Evolutionary conservation across 1,284 basidiomycete species (phyloP).

Genomic region (Austroboletus sp.): DNA sequence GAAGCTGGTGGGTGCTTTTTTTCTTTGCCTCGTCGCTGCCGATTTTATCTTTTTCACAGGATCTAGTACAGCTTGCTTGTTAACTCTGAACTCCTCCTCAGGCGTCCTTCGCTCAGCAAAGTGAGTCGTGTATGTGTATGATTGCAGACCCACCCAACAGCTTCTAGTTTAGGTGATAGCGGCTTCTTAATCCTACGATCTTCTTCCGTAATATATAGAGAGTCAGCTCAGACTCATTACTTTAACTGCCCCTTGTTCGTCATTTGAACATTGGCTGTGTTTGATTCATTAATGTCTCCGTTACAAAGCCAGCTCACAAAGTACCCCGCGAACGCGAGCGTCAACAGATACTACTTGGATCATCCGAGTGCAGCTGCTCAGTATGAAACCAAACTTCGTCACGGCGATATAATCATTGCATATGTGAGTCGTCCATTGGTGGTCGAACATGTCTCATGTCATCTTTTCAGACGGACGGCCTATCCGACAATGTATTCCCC

Average conservation of each 20-base stretch:
- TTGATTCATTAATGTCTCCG: constrained; percentile 3
- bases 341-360: constrained; percentile 47
- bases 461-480: constrained; percentile 66
- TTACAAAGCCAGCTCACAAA: constrained; percentile 61
- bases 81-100: constrained; percentile 69
- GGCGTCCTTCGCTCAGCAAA: constrained; percentile 77
- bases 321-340: constrained; percentile 46
- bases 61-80: constrained; percentile 79
- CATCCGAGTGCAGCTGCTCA: constrained; percentile 60
- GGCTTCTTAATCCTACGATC: constrained; percentile 75
- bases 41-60: constrained; percentile 40
- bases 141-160: constrained; percentile 3
- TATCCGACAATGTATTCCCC: constrained; percentile 81
- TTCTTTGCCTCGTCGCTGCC: neutral
- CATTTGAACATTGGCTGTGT: neutral
- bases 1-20: constrained; percentile 53
- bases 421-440: constrained; percentile 45
- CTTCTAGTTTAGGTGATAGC: constrained; percentile 72
- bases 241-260: constrained; percentile 65
- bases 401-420: constrained; percentile 66
- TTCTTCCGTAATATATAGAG: constrained; percentile 56
- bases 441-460: constrained; percentile 10
- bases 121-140: constrained; percentile 36
- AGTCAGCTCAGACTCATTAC: constrained; percentile 67
- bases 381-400: constrained; percentile 58